A percentile compares a stretch with the other conserved stretches of the same genome.
phyloP scores from a whole-genome alignment of 768 basidiomycete species.

The Lactifluus hygrophoroides region DNA sequence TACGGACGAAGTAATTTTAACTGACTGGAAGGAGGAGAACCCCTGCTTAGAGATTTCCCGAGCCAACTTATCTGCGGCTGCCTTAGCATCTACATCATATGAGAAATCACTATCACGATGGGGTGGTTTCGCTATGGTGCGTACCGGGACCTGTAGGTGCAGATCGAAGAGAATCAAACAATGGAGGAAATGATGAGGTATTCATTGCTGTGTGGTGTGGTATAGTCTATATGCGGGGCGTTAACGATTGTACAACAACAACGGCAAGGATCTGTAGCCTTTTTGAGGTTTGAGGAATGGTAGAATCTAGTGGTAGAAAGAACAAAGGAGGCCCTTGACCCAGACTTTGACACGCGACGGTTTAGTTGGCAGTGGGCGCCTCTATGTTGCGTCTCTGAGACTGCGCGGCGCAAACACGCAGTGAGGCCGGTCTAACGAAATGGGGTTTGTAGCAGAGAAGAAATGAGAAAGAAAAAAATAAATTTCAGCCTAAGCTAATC shows the following conservation, averaged over 20 bases:
- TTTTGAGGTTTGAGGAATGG: not conserved
- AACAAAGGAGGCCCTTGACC: conserved; percentile 5
- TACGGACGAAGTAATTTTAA: conserved; percentile 14
- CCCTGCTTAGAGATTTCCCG: conserved; percentile 60
- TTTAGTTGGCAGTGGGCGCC: conserved; percentile 1
- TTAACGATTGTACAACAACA: conserved; percentile 21
- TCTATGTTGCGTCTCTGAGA: conserved; percentile 2
- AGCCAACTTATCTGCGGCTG: conserved; percentile 72
- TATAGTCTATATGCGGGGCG: conserved; percentile 40
- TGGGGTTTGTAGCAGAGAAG: not conserved
- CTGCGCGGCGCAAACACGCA: not conserved
- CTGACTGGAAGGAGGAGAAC: conserved; percentile 52
- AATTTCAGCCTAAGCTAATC: not conserved
- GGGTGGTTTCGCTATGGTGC: conserved; percentile 9
- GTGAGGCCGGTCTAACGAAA: not conserved
- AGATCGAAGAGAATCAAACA: conserved; percentile 34
- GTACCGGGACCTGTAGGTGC: conserved; percentile 34
- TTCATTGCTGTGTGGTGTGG: conserved; percentile 36
- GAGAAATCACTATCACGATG: not conserved
- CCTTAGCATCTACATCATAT: conserved; percentile 59
- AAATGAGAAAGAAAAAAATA: not conserved
- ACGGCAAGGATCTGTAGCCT: not conserved
- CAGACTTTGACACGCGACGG: conserved; percentile 7
- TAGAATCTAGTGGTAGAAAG: conserved; percentile 3
- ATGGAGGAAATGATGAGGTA: conserved; percentile 36